Conservation (phyloP, 2,329 filamentous ascomycete genomes). For the Sphaerulina populicola region DNA sequence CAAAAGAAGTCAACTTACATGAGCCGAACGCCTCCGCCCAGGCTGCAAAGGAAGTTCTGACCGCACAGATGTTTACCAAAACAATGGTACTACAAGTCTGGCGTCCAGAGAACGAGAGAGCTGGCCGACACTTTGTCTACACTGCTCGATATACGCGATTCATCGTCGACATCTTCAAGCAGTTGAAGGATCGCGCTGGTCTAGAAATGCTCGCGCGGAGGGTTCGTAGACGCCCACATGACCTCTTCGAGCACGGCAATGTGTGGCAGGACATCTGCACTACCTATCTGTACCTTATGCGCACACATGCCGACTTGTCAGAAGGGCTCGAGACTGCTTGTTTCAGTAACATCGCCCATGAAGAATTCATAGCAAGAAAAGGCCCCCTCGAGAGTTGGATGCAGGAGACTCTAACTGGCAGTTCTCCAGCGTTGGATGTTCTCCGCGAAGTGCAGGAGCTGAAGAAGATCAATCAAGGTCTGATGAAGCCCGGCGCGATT, state of each 20-base stretch:
- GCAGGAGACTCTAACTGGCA: constrained; percentile 41
- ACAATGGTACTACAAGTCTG: constrained; percentile 92
- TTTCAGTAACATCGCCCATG: constrained; percentile 56
- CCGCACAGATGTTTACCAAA: constrained; percentile 81
- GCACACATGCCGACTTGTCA: constrained; percentile 48
- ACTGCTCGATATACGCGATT: constrained; percentile 79
- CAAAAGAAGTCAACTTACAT: background rate
- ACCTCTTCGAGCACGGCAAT: constrained; percentile 57
- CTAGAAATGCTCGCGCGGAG: constrained; percentile 71
- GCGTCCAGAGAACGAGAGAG: constrained; percentile 79
- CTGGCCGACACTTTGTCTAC: constrained; percentile 85
- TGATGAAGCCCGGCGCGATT: constrained; percentile 77
- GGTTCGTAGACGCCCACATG: constrained; percentile 70
- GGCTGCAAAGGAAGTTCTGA: constrained; percentile 68
- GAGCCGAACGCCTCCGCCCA: constrained; percentile 39
- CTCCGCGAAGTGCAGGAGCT: constrained; percentile 60
- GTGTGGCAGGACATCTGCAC: constrained; percentile 56
- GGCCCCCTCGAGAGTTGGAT: constrained; percentile 53
- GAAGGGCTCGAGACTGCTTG: constrained; percentile 56
- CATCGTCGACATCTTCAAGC: constrained; percentile 64
- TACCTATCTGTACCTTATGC: constrained; percentile 51
- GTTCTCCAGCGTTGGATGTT: constrained; percentile 49
- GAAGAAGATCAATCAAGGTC: constrained; percentile 71
- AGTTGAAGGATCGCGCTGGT: constrained; percentile 64
- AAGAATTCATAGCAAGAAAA: constrained; percentile 56